Evolutionary conservation across 2,329 filamentous ascomycete genomes (phyloP), one percentile per base, ranked within the genome.

Genomic region (Fusarium phyllophilum): DNA sequence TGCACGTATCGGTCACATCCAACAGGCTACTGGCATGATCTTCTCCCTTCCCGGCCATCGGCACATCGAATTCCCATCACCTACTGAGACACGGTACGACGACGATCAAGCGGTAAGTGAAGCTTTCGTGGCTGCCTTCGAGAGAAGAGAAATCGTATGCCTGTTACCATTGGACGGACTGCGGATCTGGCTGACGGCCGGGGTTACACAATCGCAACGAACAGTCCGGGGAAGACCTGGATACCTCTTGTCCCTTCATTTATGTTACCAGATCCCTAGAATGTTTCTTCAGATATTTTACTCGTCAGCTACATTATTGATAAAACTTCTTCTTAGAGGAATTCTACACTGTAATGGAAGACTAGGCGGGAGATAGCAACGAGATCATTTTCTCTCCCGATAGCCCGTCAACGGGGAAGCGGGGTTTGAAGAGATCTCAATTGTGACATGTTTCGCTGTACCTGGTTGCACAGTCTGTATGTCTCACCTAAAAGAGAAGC

Each of bases 211-310:
- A 20, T 34, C n/a, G 8, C 2, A 0, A 13, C 24, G 8, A 38
- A 4, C 14, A 29, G 18, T 17, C 13, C 18, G 18, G 49, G 7
- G 20, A 15, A 38, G 33, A 12, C 13, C 2, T 22, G 5, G 2
- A 3, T 20, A 11, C 4, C 3, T 3, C 20, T 5, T 10, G 3
- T 20, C n/a, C 20, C 6, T 24, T 34, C 12, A 2, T 5, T 9
- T 8, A 10, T 5, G 3, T 17, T 3, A 8, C 3, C 5, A 24
- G 15, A 4, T 14, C 6, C 8, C 5, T 10, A 2, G 4, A 14
- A 10, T 2, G 1, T 0, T 10, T 5, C 2, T 13, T 2, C 1
- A 12, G 4, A 12, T 9, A 3, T 13, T 4, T n/a, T 11, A 31
- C 7, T 6, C 1, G 4, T 0, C 1, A 8, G 4, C 12, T 3